Conservation (phyloP, 805 yeast genomes). For the Candida pini region DNA sequence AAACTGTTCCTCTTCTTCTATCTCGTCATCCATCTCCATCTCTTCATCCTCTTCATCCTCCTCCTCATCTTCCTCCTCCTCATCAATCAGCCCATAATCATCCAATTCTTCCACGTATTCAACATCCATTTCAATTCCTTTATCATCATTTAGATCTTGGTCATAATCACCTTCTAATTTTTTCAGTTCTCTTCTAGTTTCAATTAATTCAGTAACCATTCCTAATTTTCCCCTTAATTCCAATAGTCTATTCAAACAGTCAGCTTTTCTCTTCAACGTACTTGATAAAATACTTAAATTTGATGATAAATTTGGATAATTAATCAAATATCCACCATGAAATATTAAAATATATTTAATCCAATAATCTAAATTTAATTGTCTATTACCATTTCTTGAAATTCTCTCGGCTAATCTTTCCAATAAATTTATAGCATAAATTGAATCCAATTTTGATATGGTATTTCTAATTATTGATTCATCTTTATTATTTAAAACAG, state of each 20-base stretch:
- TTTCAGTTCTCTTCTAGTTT: constrained; percentile 35
- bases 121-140: constrained; percentile 43
- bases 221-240: constrained; percentile 46
- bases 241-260: constrained; percentile 42
- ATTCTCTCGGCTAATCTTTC: constrained; percentile 49
- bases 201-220: constrained; percentile 40
- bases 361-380: constrained; percentile 48
- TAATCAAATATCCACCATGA: constrained; percentile 47
- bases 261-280: constrained; percentile 42
- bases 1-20: constrained; percentile 23
- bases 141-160: constrained; percentile 25
- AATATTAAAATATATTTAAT: constrained; percentile 50
- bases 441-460: constrained; percentile 41
- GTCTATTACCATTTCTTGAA: constrained; percentile 45
- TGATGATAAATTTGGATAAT: constrained; percentile 38
- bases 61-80: constrained; percentile 23
- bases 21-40: constrained; percentile 15
- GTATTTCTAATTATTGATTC: constrained; percentile 46
- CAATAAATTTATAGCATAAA: constrained; percentile 43
- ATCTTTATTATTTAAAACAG: constrained; percentile 60
- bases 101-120: constrained; percentile 69
- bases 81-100: constrained; percentile 34
- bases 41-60: constrained; percentile 12
- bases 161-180: constrained; percentile 18
- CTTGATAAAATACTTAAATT: constrained; percentile 42